A percentile compares a stretch with the other conserved stretches of the same genome.
phyloP scores from a whole-genome alignment of 371 early-diverging fungal species.

The Funneliformis caledonium region DNA sequence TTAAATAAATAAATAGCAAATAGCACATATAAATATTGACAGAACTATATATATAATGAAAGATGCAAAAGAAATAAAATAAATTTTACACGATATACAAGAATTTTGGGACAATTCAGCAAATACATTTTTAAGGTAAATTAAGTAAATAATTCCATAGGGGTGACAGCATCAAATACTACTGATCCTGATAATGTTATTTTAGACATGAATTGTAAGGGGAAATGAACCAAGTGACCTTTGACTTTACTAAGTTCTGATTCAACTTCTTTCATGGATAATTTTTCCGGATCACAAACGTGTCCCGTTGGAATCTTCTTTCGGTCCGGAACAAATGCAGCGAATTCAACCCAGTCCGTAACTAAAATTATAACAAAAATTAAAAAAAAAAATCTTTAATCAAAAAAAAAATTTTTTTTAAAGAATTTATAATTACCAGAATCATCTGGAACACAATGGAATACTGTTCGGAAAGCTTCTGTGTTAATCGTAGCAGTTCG shows the following conservation, averaged over 20 bases:
- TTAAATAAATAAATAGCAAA: too few relatives aligned
- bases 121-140: background rate
- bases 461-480: conserved; percentile 73
- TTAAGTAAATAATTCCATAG: conserved; percentile 58
- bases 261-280: conserved; percentile 47
- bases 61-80: too few relatives aligned
- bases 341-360: conserved; percentile 30
- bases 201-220: conserved; percentile 72
- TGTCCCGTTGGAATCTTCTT: conserved; percentile 14
- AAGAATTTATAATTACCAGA: conserved; percentile 28
- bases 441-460: conserved; percentile 88
- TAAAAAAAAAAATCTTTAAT: background rate
- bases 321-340: conserved; percentile 21
- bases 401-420: background rate
- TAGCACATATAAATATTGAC: too few relatives aligned
- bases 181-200: conserved; percentile 69
- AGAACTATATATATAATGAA: too few relatives aligned
- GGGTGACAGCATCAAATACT: conserved; percentile 52
- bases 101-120: too few relatives aligned
- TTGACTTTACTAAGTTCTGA: conserved; percentile 51
- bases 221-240: conserved; percentile 76
- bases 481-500: conserved; percentile 72
- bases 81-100: too few relatives aligned
- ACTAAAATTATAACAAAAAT: background rate
- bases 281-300: background rate